Percentiles rank a stretch among this genome's conserved stretches.
phyloP scores from a whole-genome alignment of 805 yeast species.

The Starmerella stellata region DNA sequence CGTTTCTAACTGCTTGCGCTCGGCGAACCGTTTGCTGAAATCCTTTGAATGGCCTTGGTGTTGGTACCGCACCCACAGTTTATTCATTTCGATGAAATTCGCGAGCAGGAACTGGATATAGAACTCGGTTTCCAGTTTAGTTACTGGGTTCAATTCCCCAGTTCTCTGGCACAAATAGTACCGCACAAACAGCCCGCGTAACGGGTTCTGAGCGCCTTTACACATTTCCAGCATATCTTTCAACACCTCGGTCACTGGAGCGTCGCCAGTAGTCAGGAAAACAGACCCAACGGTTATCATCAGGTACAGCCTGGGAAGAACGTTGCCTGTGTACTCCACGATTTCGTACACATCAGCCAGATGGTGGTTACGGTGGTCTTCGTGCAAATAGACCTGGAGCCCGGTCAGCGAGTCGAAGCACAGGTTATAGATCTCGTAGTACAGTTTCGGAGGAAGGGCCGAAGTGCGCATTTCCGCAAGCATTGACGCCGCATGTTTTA shows the following conservation, averaged over 20 bases:
- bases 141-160: slow-evolving; percentile 40
- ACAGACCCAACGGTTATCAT: slow-evolving; percentile 93
- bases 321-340: slow-evolving; percentile 84
- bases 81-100: slow-evolving; percentile 93
- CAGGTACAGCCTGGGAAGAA: slow-evolving; percentile 75
- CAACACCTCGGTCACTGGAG: slow-evolving; percentile 71
- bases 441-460: slow-evolving; percentile 66
- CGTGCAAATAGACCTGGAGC: slow-evolving; percentile 45
- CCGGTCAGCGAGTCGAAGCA: slow-evolving; percentile 66
- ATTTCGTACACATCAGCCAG: slow-evolving; percentile 81
- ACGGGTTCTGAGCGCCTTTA: slow-evolving; percentile 89
- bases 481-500: slow-evolving; percentile 70
- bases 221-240: slow-evolving; percentile 97
- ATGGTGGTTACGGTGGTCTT: slow-evolving; percentile 50
- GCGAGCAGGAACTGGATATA: slow-evolving; percentile 63
- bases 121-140: slow-evolving; percentile 28
- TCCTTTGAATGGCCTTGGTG: slow-evolving; percentile 88
- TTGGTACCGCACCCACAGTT: slow-evolving; percentile 89
- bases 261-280: slow-evolving; percentile 56
- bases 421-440: slow-evolving; percentile 75
- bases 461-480: slow-evolving; percentile 66
- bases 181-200: slow-evolving; percentile 74
- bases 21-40: slow-evolving; percentile 50
- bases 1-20: slow-evolving; percentile 75
- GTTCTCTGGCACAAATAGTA: slow-evolving; percentile 77